Evolutionary conservation across 2,329 filamentous ascomycete genomes (phyloP).

Genomic region (Alternaria incomplexa): DNA sequence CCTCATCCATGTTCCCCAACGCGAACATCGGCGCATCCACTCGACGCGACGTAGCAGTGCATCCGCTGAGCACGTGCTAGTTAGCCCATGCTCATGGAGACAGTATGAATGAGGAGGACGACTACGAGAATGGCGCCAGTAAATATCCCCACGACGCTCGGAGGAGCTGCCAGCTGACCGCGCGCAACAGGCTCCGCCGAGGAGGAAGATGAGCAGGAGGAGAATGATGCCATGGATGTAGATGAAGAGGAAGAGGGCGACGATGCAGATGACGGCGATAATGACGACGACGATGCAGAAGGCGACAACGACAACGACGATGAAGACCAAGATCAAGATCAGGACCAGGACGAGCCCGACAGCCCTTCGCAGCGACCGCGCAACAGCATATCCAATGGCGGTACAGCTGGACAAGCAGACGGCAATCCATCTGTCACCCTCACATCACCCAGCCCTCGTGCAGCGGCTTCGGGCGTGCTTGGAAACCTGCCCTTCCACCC

Average conservation of each 20-base stretch:
- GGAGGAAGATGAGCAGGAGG: conserved; percentile 40
- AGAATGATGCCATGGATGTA: conserved; percentile 46
- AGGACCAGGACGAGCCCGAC: conserved; percentile 53
- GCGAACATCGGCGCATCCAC: conserved; percentile 2
- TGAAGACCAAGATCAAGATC: conserved; percentile 49
- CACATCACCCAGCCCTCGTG: conserved; percentile 55
- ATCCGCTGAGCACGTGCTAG: neutral
- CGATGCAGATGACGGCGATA: conserved; percentile 51
- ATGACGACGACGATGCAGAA: conserved; percentile 51
- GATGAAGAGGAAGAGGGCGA: conserved; percentile 48
- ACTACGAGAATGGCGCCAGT: conserved; percentile 51
- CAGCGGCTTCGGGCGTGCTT: conserved; percentile 36
- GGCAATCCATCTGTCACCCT: conserved; percentile 57
- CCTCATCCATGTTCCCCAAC: conserved; percentile 13
- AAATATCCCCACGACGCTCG: conserved; percentile 10
- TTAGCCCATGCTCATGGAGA: neutral
- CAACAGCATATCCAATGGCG: conserved; percentile 36
- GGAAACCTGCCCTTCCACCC: conserved; percentile 60
- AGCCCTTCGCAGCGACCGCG: conserved; percentile 50
- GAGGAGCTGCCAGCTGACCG: conserved; percentile 11
- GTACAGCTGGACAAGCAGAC: conserved; percentile 29
- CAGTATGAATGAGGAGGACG: conserved; percentile 55
- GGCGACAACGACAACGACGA: conserved; percentile 50
- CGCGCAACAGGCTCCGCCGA: conserved; percentile 29
- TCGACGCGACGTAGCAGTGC: conserved; percentile 3